These are phyloP conservation scores for Rauvolfia tetraphylla DNA, from an alignment of 257 asterid genomes.

Conservation along the genomic window DNA sequence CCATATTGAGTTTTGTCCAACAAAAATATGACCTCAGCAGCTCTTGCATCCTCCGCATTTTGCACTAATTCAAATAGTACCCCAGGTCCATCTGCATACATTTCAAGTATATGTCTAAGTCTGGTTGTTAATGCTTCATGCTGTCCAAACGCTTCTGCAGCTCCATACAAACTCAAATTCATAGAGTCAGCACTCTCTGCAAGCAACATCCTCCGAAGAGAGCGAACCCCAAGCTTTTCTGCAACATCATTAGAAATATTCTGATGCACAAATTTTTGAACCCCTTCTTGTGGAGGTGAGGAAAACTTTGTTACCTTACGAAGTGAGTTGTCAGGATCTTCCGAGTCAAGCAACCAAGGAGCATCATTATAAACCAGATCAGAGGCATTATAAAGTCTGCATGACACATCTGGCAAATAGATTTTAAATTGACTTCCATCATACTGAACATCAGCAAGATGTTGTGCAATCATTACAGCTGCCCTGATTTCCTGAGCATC, in stretches of 20 bases:
- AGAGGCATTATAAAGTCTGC: constrained; percentile 60
- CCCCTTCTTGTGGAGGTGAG: constrained; percentile 50
- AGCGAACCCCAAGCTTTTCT: constrained; percentile 93
- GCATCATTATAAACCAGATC: constrained; percentile 86
- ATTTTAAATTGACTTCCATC: constrained; percentile 50
- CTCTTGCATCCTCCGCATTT: constrained; percentile 98
- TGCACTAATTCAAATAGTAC: constrained; percentile 92
- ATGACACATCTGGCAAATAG: constrained; percentile 82
- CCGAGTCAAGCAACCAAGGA: constrained; percentile 91
- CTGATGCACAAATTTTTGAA: constrained; percentile 80
- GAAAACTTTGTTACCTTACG: constrained; percentile 44
- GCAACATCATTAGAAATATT: constrained; percentile 95
- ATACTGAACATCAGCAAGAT: constrained; percentile 74
- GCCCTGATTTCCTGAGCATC: constrained; percentile 80
- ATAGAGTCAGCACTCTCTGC: constrained; percentile 97
- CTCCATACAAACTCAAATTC: constrained; percentile 96
- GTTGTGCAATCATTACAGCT: constrained; percentile 83
- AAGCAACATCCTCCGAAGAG: constrained; percentile 82
- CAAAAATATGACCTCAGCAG: constrained; percentile 75
- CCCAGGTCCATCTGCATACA: constrained; percentile 98
- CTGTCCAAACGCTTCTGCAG: constrained; percentile 99
- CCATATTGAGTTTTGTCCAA: constrained; percentile 94
- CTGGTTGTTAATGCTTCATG: constrained; percentile 96
- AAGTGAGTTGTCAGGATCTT: constrained; percentile 51
- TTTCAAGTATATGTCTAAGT: constrained; percentile 92